A percentile compares a stretch with the other conserved stretches of the same genome.
These are phyloP conservation scores for Jamesozyma jinghongensis DNA, from an alignment of 805 yeast genomes.

Conservation along the genomic window DNA sequence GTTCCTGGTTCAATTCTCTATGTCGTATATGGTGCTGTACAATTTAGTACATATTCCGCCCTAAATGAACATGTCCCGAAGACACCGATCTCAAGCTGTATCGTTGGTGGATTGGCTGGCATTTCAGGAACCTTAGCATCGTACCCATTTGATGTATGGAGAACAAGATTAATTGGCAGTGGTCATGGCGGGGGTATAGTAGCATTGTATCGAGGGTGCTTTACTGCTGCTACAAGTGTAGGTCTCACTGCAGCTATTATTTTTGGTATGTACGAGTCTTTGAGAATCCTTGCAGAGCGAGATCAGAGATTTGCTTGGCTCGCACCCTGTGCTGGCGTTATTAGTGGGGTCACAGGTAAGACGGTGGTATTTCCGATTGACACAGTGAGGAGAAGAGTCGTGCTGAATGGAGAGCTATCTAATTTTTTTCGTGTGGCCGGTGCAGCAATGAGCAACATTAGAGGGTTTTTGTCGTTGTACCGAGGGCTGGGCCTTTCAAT, in stretches of 20 bases:
- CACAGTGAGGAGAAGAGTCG: slow-evolving; percentile 41
- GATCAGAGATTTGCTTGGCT: background rate
- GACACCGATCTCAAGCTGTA: slow-evolving; percentile 30
- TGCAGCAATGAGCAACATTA: slow-evolving; percentile 31
- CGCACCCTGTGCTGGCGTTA: slow-evolving; percentile 45
- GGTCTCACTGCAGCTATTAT: slow-evolving; percentile 66
- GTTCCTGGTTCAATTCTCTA: slow-evolving; percentile 86
- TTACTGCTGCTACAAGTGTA: slow-evolving; percentile 48
- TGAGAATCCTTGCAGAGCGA: background rate
- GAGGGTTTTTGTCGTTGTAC: slow-evolving; percentile 61
- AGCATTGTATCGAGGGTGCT: slow-evolving; percentile 44
- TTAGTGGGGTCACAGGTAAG: slow-evolving; percentile 73
- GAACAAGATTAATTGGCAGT: slow-evolving; percentile 69
- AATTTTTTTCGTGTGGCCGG: slow-evolving; percentile 23
- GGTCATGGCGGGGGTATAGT: slow-evolving; percentile 32
- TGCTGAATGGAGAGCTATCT: background rate
- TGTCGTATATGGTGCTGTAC: slow-evolving; percentile 73
- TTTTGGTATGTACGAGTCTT: slow-evolving; percentile 55
- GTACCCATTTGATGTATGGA: slow-evolving; percentile 82
- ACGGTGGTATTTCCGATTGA: slow-evolving; percentile 77
- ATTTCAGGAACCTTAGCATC: slow-evolving; percentile 59
- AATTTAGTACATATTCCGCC: slow-evolving; percentile 63
- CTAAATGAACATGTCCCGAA: slow-evolving; percentile 33
- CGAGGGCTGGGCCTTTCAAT: slow-evolving; percentile 62
- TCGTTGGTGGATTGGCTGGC: slow-evolving; percentile 77